Evolutionary conservation across 1,284 basidiomycete species (phyloP).

Genomic region (Sutorius eximius): DNA sequence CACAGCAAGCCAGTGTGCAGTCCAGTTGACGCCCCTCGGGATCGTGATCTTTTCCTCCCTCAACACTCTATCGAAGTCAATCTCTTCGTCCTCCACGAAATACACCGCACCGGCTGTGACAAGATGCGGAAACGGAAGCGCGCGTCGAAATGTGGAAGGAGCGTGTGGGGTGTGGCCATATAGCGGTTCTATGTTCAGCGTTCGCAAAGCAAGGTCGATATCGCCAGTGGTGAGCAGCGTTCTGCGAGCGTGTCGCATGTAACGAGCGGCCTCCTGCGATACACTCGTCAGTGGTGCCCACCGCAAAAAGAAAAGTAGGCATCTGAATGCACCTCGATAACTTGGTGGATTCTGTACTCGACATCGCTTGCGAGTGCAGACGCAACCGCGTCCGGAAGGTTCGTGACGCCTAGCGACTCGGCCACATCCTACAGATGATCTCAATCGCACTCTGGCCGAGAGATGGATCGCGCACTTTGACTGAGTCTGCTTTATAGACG

Average conservation of each 20-base stretch:
- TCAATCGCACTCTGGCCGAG: constrained; percentile 20
- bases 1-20: constrained; percentile 96
- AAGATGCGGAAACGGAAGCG: constrained; percentile 63
- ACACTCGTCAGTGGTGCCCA: background rate
- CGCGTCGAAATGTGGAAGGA: constrained; percentile 72
- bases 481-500: constrained; percentile 64
- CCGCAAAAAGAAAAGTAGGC: background rate
- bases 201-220: constrained; percentile 91
- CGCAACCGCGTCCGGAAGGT: constrained; percentile 78
- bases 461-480: constrained; percentile 48
- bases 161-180: constrained; percentile 78
- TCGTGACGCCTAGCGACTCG: constrained; percentile 83
- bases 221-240: constrained; percentile 87
- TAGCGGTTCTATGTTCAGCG: constrained; percentile 90
- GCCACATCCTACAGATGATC: constrained; percentile 76
- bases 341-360: constrained; percentile 93
- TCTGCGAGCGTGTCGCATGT: constrained; percentile 92
- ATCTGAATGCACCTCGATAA: constrained; percentile 68
- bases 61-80: constrained; percentile 91
- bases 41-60: constrained; percentile 80
- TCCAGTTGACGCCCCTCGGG: constrained; percentile 78
- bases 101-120: constrained; percentile 72
- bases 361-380: constrained; percentile 92
- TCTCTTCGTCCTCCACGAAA: constrained; percentile 95
- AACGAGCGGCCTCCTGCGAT: constrained; percentile 87